A percentile compares a stretch with the other conserved stretches of the same genome.
phyloP scores from a whole-genome alignment of 768 basidiomycete species.

The Lactarius hatsudake region DNA sequence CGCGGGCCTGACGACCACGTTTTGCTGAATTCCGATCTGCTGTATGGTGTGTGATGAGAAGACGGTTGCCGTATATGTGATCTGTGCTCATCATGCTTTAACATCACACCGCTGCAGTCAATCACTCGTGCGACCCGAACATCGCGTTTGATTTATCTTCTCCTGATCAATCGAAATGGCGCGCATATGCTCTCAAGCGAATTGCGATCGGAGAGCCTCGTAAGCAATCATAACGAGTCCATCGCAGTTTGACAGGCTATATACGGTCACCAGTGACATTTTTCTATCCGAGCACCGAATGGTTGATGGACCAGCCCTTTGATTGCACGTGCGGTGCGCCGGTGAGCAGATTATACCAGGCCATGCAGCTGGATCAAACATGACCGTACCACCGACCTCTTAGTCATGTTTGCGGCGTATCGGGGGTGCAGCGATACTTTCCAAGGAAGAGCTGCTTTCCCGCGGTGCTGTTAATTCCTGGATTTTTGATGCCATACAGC shows the following conservation, averaged over 20 bases:
- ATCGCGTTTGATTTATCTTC: conserved; percentile 52
- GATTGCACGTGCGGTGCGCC: conserved; percentile 46
- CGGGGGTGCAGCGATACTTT: conserved; percentile 6
- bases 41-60: conserved; percentile 45
- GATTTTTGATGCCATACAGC: conserved; percentile 14
- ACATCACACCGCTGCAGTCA: conserved; percentile 38
- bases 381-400: not conserved
- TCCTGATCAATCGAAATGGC: conserved; percentile 44
- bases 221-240: conserved; percentile 36
- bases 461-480: conserved; percentile 6
- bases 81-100: not conserved
- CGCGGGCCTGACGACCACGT: conserved; percentile 46
- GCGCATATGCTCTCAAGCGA: conserved; percentile 43
- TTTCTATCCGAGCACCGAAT: conserved; percentile 68
- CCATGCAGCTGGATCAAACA: not conserved
- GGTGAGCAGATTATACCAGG: conserved; percentile 1
- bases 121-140: conserved; percentile 64
- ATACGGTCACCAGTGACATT: conserved; percentile 42
- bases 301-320: conserved; percentile 66
- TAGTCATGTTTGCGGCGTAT: conserved; percentile 17
- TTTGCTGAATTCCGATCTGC: conserved; percentile 57
- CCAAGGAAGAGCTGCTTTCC: conserved; percentile 1
- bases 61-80: not conserved
- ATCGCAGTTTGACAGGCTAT: conserved; percentile 21
- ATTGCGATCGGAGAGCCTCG: conserved; percentile 40